Evolutionary conservation across 2,329 filamentous ascomycete genomes (phyloP).

Genomic region (Ascochyta clinopodiicola): DNA sequence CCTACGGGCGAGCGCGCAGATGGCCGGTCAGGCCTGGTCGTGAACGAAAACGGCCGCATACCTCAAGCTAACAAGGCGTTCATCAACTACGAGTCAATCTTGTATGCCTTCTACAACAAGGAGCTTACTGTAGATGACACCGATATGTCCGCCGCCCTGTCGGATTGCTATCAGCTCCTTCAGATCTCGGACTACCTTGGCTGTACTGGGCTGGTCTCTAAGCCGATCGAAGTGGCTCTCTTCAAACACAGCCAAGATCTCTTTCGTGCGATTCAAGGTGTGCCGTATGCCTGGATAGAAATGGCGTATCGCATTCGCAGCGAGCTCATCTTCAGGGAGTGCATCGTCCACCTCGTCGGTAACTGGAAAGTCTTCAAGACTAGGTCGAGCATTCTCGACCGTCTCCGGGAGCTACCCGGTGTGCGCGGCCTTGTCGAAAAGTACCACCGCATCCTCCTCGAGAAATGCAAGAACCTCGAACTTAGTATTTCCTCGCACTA

Average conservation of each 20-base stretch:
- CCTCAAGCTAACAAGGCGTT: constrained; percentile 35
- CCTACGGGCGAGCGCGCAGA: constrained; percentile 38
- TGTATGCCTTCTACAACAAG: constrained; percentile 56
- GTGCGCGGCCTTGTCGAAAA: constrained; percentile 41
- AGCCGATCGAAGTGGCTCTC: constrained; percentile 56
- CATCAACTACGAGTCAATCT: constrained; percentile 52
- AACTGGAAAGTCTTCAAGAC: constrained; percentile 45
- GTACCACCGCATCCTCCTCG: constrained; percentile 36
- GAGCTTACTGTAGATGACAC: constrained; percentile 50
- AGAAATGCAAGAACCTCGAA: constrained; percentile 38
- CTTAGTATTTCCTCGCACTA: constrained; percentile 31
- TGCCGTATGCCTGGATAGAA: constrained; percentile 55
- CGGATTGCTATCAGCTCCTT: constrained; percentile 50
- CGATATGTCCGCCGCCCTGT: constrained; percentile 49
- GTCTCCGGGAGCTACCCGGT: constrained; percentile 27
- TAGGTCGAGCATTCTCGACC: constrained; percentile 5
- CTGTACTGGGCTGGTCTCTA: constrained; percentile 52
- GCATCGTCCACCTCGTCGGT: constrained; percentile 54
- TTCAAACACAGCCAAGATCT: constrained; percentile 56
- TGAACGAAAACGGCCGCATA: constrained; percentile 47
- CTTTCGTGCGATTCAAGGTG: constrained; percentile 52
- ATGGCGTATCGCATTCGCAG: constrained; percentile 56
- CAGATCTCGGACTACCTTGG: constrained; percentile 56
- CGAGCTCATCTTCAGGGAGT: constrained; percentile 54
- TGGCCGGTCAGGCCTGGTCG: constrained; percentile 23